phyloP scores from a whole-genome alignment of 352 stramenopile species.

The Globisporangium canariense region DNA sequence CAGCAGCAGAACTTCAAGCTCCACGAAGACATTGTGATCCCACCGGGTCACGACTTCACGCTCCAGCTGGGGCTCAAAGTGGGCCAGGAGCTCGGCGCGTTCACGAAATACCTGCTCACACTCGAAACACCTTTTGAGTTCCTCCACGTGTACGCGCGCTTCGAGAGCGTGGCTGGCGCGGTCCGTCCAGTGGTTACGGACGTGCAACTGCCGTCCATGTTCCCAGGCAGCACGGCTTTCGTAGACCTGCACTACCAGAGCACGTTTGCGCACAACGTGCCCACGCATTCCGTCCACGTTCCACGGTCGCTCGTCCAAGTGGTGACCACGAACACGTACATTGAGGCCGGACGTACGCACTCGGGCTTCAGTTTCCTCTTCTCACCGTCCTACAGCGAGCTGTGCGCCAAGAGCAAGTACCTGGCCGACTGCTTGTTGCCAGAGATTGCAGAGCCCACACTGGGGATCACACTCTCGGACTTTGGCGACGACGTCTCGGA shows the following conservation, averaged over 20 bases:
- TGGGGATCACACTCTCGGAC: constrained; percentile 27
- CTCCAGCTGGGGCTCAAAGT: constrained; percentile 28
- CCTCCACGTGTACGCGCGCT: constrained; percentile 29
- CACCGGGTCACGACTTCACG: constrained; percentile 23
- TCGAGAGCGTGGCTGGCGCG: constrained; percentile 31
- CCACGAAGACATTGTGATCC: constrained; percentile 25
- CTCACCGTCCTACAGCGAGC: constrained; percentile 25
- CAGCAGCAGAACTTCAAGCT: constrained; percentile 2
- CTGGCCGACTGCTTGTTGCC: constrained; percentile 39
- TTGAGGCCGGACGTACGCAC: neutral
- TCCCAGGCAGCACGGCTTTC: constrained; percentile 27
- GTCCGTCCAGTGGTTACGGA: constrained; percentile 26
- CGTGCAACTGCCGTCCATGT: constrained; percentile 34
- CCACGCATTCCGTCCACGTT: constrained; percentile 12
- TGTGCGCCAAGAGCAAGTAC: constrained; percentile 27
- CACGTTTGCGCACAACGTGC: constrained; percentile 37
- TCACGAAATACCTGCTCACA: constrained; percentile 34
- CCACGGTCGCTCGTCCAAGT: constrained; percentile 7
- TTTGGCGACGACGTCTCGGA: constrained; percentile 33
- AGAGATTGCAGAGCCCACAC: neutral
- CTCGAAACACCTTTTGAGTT: constrained; percentile 35
- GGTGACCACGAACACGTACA: neutral
- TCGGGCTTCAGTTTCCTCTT: constrained; percentile 22
- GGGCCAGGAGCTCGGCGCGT: constrained; percentile 20
- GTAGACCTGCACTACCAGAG: constrained; percentile 41